Percentiles rank a stretch among this genome's conserved stretches.
Evolutionary conservation across 257 asterid genomes (phyloP).

Genomic region (Solanum tarapatanum): DNA sequence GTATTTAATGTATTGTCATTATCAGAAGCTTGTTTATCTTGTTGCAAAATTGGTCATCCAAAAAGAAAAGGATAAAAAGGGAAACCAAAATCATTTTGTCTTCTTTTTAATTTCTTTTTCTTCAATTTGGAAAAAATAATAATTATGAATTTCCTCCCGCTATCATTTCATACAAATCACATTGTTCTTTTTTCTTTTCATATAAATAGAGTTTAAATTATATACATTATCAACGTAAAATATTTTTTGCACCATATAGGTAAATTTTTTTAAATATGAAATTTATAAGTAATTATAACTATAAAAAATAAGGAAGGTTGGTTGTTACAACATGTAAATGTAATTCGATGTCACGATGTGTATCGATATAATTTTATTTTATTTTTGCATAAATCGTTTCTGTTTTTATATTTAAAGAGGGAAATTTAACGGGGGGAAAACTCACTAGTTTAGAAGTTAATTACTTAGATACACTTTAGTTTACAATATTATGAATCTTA

Average conservation of each 20-base stretch:
- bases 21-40: background rate
- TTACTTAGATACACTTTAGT: background rate
- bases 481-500: no score
- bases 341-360: no score
- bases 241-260: background rate
- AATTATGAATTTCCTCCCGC: background rate
- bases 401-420: no score
- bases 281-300: background rate
- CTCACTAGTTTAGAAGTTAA: no score
- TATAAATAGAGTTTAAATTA: background rate
- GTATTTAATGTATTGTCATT: background rate
- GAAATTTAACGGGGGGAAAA: no score
- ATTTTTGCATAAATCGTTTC: no score
- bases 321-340: background rate
- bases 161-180: background rate
- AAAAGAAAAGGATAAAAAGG: background rate
- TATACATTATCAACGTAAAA: background rate
- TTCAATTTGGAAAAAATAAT: background rate
- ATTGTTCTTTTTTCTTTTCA: background rate
- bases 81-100: background rate
- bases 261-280: no score
- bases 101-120: background rate
- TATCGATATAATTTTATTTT: no score
- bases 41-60: background rate
- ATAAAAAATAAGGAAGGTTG: background rate